A percentile compares a stretch with the other conserved stretches of the same genome.
These are phyloP conservation scores for Podila epicladia DNA, from an alignment of 192 early-diverging fungal genomes.

Conservation along the genomic window DNA sequence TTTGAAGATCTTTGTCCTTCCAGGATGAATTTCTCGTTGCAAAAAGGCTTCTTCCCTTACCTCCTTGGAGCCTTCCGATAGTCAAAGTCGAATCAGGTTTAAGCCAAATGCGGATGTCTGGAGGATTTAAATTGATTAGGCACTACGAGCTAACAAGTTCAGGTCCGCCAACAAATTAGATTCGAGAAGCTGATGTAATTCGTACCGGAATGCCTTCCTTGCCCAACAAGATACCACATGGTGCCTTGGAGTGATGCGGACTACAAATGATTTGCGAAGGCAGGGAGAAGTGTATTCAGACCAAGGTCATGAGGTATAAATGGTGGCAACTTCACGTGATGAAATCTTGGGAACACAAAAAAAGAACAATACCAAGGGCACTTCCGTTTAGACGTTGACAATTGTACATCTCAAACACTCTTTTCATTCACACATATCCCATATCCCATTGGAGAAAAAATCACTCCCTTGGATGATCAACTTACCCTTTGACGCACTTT, in stretches of 20 bases:
- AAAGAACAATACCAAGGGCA: no score
- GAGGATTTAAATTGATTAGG: no score
- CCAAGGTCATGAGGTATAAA: not conserved
- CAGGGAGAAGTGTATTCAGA: not conserved
- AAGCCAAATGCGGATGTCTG: slow-evolving; percentile 43
- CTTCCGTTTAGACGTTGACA: not conserved
- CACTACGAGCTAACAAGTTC: not conserved
- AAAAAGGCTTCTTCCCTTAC: not conserved
- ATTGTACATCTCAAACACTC: not conserved
- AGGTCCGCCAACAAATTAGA: not conserved
- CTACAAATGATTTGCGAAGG: not conserved
- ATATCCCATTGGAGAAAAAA: not conserved
- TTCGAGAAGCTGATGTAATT: not conserved
- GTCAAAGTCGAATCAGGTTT: slow-evolving; percentile 46
- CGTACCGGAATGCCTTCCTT: slow-evolving; percentile 22
- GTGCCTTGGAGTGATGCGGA: not conserved
- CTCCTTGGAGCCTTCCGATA: slow-evolving; percentile 17
- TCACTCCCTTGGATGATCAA: not conserved
- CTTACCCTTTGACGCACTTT: slow-evolving; percentile 4
- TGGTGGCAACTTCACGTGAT: not conserved
- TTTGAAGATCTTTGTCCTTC: not conserved
- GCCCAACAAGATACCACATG: slow-evolving; percentile 47
- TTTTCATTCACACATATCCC: not conserved
- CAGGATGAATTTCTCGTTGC: not conserved
- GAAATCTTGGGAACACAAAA: no score